Percentiles rank a stretch among this genome's conserved stretches.
phyloP scores from a whole-genome alignment of 176 grass and related monocot genomes.

The Typha latifolia region DNA sequence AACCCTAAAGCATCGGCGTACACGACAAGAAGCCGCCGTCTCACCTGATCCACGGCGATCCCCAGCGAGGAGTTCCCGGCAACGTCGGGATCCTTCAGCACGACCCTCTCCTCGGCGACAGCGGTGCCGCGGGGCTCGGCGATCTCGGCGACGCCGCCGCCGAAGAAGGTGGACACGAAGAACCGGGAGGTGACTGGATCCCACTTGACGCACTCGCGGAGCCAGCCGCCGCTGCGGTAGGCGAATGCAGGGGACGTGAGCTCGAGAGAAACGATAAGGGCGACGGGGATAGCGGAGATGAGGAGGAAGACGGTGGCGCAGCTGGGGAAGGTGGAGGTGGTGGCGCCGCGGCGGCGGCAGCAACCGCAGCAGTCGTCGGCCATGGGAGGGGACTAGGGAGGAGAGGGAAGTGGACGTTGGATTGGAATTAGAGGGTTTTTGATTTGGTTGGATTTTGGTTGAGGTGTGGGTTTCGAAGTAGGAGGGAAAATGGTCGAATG shows the following conservation, averaged over 20 bases:
- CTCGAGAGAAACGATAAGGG: constrained; percentile 60
- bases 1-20: constrained; percentile 42
- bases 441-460: constrained; percentile 22
- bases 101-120: constrained; percentile 36
- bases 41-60: constrained; percentile 40
- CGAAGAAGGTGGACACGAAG: constrained; percentile 50
- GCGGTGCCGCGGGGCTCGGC: not conserved
- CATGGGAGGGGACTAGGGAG: constrained; percentile 22
- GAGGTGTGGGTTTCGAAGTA: constrained; percentile 5
- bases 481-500: not conserved
- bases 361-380: constrained; percentile 33
- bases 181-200: constrained; percentile 47
- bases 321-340: not conserved
- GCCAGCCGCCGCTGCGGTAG: constrained; percentile 44
- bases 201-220: constrained; percentile 97
- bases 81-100: constrained; percentile 42
- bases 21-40: constrained; percentile 46
- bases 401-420: not conserved
- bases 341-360: not conserved
- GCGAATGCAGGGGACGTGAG: constrained; percentile 37
- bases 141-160: constrained; percentile 51
- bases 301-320: constrained; percentile 34
- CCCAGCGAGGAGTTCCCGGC: constrained; percentile 46
- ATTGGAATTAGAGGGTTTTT: not conserved
- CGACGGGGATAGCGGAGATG: constrained; percentile 29